Percentiles rank a stretch among this genome's conserved stretches.
phyloP scores from a whole-genome alignment of 345 rosid species.

The Citropsis articulata region DNA sequence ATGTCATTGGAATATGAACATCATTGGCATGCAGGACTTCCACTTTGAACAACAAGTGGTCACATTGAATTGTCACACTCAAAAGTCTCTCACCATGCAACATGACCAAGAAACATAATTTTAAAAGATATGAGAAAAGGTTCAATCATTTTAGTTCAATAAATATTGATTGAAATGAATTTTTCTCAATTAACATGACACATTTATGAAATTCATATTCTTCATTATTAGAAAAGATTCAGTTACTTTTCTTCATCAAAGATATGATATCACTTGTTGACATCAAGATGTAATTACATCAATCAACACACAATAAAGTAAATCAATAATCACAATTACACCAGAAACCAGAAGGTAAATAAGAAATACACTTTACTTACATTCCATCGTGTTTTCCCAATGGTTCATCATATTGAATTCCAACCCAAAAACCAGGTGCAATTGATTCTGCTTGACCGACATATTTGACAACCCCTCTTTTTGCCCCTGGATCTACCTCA shows the following conservation, averaged over 20 bases:
- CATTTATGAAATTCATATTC: background rate
- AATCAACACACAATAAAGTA: no score
- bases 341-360: background rate
- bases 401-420: slow-evolving; percentile 93
- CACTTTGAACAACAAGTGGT: no score
- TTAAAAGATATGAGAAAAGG: no score
- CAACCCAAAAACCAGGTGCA: slow-evolving; percentile 91
- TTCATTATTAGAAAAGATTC: background rate
- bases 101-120: slow-evolving; percentile 6
- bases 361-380: slow-evolving; percentile 38
- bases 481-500: slow-evolving; percentile 89
- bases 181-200: no score
- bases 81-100: no score
- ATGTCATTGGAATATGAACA: background rate
- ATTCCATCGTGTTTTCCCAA: slow-evolving; percentile 94
- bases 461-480: slow-evolving; percentile 85
- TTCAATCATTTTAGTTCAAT: no score
- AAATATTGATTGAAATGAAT: no score
- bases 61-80: no score
- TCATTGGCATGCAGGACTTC: background rate
- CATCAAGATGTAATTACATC: background rate
- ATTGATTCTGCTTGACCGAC: slow-evolving; percentile 77
- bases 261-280: no score
- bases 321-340: no score
- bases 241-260: no score